Evolutionary conservation across 257 asterid genomes (phyloP).

Genomic region (Anisodus tanguticus): DNA sequence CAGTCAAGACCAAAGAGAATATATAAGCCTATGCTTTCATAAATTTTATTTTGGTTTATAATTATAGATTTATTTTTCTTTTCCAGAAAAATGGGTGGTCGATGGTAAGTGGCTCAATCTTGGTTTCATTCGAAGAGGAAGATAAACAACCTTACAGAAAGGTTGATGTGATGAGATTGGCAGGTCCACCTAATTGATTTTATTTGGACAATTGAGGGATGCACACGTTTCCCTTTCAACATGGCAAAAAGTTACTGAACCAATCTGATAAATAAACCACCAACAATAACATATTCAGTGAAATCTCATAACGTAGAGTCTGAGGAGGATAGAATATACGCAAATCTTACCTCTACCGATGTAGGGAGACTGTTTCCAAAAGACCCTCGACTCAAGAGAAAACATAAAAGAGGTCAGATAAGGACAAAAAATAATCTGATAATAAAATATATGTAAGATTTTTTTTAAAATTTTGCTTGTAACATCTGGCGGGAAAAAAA

Average conservation of each 20-base stretch:
- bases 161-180: slow-evolving; percentile 26
- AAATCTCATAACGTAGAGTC: too few species aligned
- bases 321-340: too few species aligned
- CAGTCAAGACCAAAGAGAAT: too few species aligned
- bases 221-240: slow-evolving; percentile 1
- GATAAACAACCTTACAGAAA: slow-evolving; percentile 13
- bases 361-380: too few species aligned
- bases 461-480: background rate
- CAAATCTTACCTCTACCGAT: too few species aligned
- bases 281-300: too few species aligned
- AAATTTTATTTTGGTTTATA: background rate
- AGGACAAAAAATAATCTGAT: too few species aligned
- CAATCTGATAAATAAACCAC: background rate
- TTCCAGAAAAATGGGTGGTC: background rate
- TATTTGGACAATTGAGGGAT: slow-evolving; percentile 12
- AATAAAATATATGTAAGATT: background rate
- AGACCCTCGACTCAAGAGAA: too few species aligned
- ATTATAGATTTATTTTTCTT: background rate
- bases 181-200: background rate
- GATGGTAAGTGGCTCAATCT: background rate
- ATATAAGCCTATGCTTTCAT: too few species aligned
- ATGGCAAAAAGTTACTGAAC: slow-evolving; percentile 1
- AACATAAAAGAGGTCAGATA: too few species aligned
- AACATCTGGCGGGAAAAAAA: background rate
- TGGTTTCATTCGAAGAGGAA: background rate